Evolutionary conservation across 2,329 filamentous ascomycete genomes (phyloP).

Genomic region (Botrytis medusae): DNA sequence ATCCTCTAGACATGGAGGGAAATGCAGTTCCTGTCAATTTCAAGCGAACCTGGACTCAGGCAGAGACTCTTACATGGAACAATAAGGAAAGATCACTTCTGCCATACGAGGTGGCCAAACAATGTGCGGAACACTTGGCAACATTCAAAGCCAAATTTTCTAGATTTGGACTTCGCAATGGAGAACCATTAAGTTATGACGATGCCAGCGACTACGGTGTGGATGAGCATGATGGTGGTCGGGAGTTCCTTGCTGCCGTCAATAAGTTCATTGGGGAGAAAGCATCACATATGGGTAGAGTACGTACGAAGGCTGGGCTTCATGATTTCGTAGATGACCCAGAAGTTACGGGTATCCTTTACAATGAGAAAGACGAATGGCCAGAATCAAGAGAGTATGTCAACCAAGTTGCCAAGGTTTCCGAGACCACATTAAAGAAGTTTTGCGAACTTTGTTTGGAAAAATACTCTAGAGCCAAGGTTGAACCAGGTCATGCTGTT

Average conservation of each 20-base stretch:
- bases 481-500: constrained; percentile 93
- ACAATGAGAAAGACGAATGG: constrained; percentile 37
- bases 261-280: constrained; percentile 67
- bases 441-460: constrained; percentile 82
- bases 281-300: constrained; percentile 59
- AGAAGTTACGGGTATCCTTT: constrained; percentile 36
- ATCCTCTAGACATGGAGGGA: constrained; percentile 97
- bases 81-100: constrained; percentile 72
- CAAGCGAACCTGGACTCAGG: constrained; percentile 83
- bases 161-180: constrained; percentile 60
- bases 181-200: constrained; percentile 64
- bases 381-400: constrained; percentile 21
- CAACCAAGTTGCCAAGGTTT: constrained; percentile 72
- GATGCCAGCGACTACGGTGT: constrained; percentile 68
- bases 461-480: constrained; percentile 88
- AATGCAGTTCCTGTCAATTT: constrained; percentile 91
- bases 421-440: constrained; percentile 65
- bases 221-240: constrained; percentile 78
- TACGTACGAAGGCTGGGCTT: constrained; percentile 53
- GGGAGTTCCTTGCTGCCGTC: constrained; percentile 79
- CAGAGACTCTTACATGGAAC: constrained; percentile 72
- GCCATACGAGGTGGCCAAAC: constrained; percentile 68
- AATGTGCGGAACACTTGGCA: constrained; percentile 68
- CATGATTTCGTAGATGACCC: constrained; percentile 44
- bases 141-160: constrained; percentile 65